Evolutionary conservation across 2,329 filamentous ascomycete genomes (phyloP), one percentile per base, ranked within the genome.

Genomic region (Aotearoamyces nothofagi): DNA sequence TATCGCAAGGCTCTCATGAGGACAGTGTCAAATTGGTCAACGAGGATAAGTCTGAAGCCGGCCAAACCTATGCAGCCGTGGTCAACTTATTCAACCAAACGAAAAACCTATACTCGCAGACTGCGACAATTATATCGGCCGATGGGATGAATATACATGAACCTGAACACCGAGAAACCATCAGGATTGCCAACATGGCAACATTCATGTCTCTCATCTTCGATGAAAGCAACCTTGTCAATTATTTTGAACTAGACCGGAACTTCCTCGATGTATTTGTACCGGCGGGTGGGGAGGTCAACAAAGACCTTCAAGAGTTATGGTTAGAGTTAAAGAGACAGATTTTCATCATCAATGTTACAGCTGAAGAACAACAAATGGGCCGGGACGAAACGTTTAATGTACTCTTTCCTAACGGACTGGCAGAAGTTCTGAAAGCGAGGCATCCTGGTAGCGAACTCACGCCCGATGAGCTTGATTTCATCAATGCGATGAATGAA

Each of bases 311-410:
- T 40, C 68, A 66, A 2, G 60, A 63, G 9, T 52, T 78, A 15
- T 73, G 66, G 39, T 56, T 77, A 9, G 70, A 76, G 36, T 51
- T 78, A 11, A 78, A 78, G 50, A 76, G 72, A 2, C 72, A 77
- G 45, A 69, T 70, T 9, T 77, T 73, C 41, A 69, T 77, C 32
- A 69, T 68, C 4, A 65, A 66, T 4, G 56, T 71, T 42, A 62
- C 66, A 38, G 66, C 62, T 40, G 61, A 60, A 23, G 61, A 70
- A 30, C 60, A 43, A 19, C 41, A 47, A 15, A 33, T 58, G 15
- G 56, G 58, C 2, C 61, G 63, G 27, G 63, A 68, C 12, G 61
- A 70, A 23, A 55, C 73, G 15, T 49, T 77, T 15, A 60, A 66
- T 31, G 62, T 70, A 29, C 50, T 76, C 1, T 77, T 78, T 39